Percentiles rank a stretch among this genome's conserved stretches.
These are phyloP conservation scores for Brassica hybrid DNA, from an alignment of 441 rosid genomes.

Conservation along the genomic window DNA sequence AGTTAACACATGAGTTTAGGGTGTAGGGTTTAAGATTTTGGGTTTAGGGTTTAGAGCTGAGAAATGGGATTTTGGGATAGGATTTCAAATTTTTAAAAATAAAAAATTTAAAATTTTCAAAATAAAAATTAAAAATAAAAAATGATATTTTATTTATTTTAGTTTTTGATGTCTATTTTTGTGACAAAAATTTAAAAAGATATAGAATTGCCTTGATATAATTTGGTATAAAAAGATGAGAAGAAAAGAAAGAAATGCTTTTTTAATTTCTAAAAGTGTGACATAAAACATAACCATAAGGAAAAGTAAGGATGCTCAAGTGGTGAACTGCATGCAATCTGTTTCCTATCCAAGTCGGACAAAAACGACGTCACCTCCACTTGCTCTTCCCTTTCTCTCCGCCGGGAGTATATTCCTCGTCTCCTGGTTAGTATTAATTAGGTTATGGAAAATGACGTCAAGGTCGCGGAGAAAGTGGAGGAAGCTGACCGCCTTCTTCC, in stretches of 20 bases:
- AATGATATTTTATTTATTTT: too few relatives aligned
- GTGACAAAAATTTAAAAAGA: too few relatives aligned
- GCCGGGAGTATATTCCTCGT: conserved; percentile 20
- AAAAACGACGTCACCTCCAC: conserved; percentile 21
- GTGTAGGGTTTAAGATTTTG: too few relatives aligned
- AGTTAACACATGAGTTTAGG: too few relatives aligned
- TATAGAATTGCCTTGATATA: neutral
- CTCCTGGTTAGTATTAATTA: neutral
- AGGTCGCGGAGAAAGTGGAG: conserved; percentile 32
- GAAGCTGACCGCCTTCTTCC: conserved; percentile 56
- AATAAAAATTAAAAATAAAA: too few relatives aligned
- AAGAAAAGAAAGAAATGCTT: conserved; percentile 15
- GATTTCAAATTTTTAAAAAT: too few relatives aligned
- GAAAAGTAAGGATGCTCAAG: conserved; percentile 2
- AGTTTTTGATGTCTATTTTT: too few relatives aligned
- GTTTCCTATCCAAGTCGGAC: neutral
- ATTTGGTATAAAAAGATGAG: neutral
- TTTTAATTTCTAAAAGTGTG: neutral
- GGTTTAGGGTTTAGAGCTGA: too few relatives aligned
- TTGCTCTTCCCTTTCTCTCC: conserved; percentile 6
- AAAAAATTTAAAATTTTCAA: too few relatives aligned
- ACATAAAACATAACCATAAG: neutral
- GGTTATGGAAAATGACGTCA: conserved; percentile 38
- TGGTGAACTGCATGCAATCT: conserved; percentile 13
- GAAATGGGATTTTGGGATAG: too few relatives aligned